These are phyloP conservation scores for Pterocarpus macrocarpus DNA, from an alignment of 306 rosid genomes.

Conservation along the genomic window DNA sequence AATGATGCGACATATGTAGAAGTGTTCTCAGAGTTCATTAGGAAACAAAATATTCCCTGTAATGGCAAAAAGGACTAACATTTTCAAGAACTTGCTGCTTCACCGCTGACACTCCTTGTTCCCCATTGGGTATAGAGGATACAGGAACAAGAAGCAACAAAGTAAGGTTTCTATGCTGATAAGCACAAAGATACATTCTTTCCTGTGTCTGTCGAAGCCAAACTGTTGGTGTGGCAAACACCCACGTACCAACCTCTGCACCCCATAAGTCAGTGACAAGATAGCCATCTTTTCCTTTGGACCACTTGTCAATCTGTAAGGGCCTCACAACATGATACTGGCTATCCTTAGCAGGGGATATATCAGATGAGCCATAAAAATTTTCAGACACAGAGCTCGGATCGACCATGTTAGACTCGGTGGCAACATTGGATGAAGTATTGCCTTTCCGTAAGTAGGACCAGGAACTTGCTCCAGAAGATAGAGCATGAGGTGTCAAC, in stretches of 20 bases:
- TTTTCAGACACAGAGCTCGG: constrained; percentile 67
- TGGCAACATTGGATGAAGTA: constrained; percentile 57
- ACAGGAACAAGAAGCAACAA: constrained; percentile 80
- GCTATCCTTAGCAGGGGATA: constrained; percentile 55
- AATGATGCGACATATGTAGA: not conserved
- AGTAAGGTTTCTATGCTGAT: constrained; percentile 91
- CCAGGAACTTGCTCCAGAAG: constrained; percentile 90
- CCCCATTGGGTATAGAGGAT: constrained; percentile 77
- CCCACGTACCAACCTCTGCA: constrained; percentile 69
- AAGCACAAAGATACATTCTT: constrained; percentile 86
- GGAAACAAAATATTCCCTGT: constrained; percentile 35
- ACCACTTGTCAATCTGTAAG: constrained; percentile 84
- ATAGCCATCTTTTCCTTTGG: constrained; percentile 92
- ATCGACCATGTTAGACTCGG: constrained; percentile 58
- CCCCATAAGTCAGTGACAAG: constrained; percentile 98
- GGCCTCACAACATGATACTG: constrained; percentile 72
- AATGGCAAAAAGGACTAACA: constrained; percentile 63
- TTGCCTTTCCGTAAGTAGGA: constrained; percentile 86
- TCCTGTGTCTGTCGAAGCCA: constrained; percentile 77
- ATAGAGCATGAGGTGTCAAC: constrained; percentile 83
- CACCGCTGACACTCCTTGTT: constrained; percentile 73
- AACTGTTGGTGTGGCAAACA: constrained; percentile 76
- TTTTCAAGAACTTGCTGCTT: constrained; percentile 90
- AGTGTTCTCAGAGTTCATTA: not conserved
- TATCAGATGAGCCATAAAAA: constrained; percentile 60